Conservation (phyloP, 352 stramenopile genomes). For the Phytophthora nicotianae region DNA sequence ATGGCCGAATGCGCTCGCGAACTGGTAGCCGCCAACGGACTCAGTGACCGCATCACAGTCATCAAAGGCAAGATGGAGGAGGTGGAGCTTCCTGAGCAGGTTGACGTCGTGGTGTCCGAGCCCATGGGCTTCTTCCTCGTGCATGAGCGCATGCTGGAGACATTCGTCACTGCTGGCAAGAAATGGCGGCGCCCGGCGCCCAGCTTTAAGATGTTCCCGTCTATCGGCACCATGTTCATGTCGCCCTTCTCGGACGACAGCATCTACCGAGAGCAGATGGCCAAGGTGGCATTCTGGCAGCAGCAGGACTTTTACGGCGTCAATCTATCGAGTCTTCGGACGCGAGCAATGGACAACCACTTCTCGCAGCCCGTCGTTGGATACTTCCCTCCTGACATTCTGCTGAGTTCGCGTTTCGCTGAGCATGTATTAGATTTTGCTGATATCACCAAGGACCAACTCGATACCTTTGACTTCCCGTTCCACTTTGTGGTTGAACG, state of each 20-base stretch:
- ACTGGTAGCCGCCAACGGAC: constrained; percentile 95
- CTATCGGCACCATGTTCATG: constrained; percentile 96
- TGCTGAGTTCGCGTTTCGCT: constrained; percentile 60
- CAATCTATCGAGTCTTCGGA: constrained; percentile 93
- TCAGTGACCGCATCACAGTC: constrained; percentile 96
- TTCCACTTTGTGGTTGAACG: constrained; percentile 89
- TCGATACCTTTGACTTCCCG: constrained; percentile 91
- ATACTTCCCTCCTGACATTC: constrained; percentile 87
- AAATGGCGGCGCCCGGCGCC: constrained; percentile 91
- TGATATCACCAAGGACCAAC: constrained; percentile 69
- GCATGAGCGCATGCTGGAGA: constrained; percentile 99
- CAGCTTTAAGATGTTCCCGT: constrained; percentile 96
- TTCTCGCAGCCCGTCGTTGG: constrained; percentile 96
- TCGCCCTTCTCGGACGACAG: constrained; percentile 95
- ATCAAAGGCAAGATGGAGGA: constrained; percentile 98
- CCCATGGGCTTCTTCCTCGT: constrained; percentile 99
- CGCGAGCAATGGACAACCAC: constrained; percentile 97
- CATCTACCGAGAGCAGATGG: constrained; percentile 93
- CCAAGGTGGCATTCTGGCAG: constrained; percentile 94
- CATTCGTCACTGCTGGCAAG: constrained; percentile 94
- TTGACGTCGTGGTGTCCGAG: constrained; percentile 99
- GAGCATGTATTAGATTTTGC: constrained; percentile 90
- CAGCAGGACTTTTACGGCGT: constrained; percentile 97
- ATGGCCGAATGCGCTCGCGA: constrained; percentile 97
- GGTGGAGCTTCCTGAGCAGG: constrained; percentile 93